A percentile compares a stretch with the other conserved stretches of the same genome.
These are phyloP conservation scores for Lachancea quebecensis DNA, from an alignment of 805 yeast species.

Conservation along the genomic window DNA sequence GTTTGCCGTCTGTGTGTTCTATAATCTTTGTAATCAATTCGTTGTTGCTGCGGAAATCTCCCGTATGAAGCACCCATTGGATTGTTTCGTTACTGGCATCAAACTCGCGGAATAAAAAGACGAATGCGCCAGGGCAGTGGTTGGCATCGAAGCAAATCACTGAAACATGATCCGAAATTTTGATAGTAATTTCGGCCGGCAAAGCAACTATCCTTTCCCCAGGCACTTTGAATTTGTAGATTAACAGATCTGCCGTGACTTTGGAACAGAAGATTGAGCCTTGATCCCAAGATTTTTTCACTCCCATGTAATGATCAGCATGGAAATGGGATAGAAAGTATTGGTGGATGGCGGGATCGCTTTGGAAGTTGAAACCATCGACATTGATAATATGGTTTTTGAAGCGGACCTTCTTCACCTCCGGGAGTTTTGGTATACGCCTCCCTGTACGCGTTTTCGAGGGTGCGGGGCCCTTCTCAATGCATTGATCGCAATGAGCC, in stretches of 20 bases:
- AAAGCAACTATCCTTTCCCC: slow-evolving; percentile 36
- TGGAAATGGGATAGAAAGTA: slow-evolving; percentile 82
- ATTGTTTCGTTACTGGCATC: slow-evolving; percentile 9
- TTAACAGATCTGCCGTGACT: slow-evolving; percentile 56
- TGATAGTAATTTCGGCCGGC: slow-evolving; percentile 37
- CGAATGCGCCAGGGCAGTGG: slow-evolving; percentile 94
- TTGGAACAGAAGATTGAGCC: slow-evolving; percentile 68
- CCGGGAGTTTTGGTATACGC: slow-evolving; percentile 29
- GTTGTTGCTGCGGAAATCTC: slow-evolving; percentile 76
- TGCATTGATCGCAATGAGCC: slow-evolving; percentile 51
- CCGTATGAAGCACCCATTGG: slow-evolving; percentile 61
- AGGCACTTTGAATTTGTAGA: slow-evolving; percentile 48
- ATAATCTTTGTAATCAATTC: slow-evolving; percentile 40
- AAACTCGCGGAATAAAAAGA: slow-evolving; percentile 58
- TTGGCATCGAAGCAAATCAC: slow-evolving; percentile 77
- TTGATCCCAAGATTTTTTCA: slow-evolving; percentile 67
- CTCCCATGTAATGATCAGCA: slow-evolving; percentile 89
- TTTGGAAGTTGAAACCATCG: slow-evolving; percentile 50
- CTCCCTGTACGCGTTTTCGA: slow-evolving; percentile 28
- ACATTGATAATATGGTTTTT: slow-evolving; percentile 40
- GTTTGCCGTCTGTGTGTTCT: slow-evolving; percentile 16
- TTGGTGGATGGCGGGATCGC: slow-evolving; percentile 38
- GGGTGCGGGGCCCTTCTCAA: slow-evolving; percentile 18
- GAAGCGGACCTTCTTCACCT: slow-evolving; percentile 11
- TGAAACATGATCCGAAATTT: slow-evolving; percentile 38